Conservation (phyloP, 2,329 filamentous ascomycete species). For the Cladosporium sp. region DNA sequence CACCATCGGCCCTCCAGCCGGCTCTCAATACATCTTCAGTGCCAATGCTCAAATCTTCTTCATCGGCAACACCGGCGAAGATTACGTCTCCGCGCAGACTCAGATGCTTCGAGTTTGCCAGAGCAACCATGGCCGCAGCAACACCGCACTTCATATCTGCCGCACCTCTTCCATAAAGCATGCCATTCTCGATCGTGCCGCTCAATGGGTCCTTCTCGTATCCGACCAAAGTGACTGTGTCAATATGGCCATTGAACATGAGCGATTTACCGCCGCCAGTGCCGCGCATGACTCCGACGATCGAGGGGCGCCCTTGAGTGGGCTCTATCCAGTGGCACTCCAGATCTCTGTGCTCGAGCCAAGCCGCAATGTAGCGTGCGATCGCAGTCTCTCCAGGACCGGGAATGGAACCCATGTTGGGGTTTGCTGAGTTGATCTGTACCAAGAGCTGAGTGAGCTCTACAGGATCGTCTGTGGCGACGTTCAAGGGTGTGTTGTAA, state of each 20-base stretch:
- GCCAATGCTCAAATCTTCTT: conserved; percentile 54
- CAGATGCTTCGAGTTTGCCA: conserved; percentile 36
- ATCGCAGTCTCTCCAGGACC: background rate
- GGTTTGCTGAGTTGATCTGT: conserved; percentile 5
- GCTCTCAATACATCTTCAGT: conserved; percentile 53
- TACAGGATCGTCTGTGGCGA: conserved; percentile 8
- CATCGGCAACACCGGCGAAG: conserved; percentile 56
- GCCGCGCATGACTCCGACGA: background rate
- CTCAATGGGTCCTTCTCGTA: background rate
- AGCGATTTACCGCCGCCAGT: background rate
- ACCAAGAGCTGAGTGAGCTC: background rate
- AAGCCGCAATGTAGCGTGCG: conserved; percentile 1
- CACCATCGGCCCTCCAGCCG: conserved; percentile 56
- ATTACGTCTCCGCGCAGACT: conserved; percentile 52
- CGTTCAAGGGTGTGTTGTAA: conserved; percentile 40
- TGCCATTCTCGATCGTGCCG: background rate
- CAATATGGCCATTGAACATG: conserved; percentile 9
- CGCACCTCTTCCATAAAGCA: conserved; percentile 44
- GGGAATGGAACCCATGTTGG: background rate
- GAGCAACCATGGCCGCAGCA: conserved; percentile 48
- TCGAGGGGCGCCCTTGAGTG: background rate
- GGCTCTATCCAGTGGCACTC: conserved; percentile 8
- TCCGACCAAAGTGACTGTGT: conserved; percentile 1
- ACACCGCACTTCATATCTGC: conserved; percentile 56
- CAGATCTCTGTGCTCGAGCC: conserved; percentile 3